phyloP scores from a whole-genome alignment of 176 grass and related monocot species.

The Aegilops sharonensis region DNA sequence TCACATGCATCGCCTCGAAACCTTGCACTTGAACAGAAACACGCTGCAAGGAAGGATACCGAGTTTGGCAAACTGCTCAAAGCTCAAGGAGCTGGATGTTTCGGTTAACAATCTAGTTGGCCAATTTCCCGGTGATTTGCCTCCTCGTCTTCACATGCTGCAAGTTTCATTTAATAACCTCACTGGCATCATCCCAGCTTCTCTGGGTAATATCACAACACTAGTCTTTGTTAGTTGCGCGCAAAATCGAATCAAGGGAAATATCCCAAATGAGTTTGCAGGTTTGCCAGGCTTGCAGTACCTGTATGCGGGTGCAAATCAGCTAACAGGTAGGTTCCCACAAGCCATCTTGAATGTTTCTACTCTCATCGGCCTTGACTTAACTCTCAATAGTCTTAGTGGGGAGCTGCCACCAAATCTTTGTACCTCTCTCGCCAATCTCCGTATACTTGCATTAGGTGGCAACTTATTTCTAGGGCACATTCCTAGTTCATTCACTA shows the following conservation, averaged over 20 bases:
- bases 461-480: not conserved
- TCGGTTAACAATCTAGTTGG: not conserved
- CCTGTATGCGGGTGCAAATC: not conserved
- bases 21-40: not conserved
- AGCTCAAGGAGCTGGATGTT: not conserved
- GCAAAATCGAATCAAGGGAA: not conserved
- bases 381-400: not conserved
- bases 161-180: not conserved
- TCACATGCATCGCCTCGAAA: not conserved
- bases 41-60: not conserved
- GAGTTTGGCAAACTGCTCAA: not conserved
- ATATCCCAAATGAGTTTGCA: not conserved
- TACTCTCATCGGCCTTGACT: not conserved
- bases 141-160: not conserved
- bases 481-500: not conserved
- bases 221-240: fast-evolving
- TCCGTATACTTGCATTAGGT: not conserved
- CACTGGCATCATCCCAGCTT: not conserved
- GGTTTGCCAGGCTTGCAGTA: not conserved
- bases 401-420: not conserved
- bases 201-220: not conserved
- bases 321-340: not conserved
- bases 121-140: not conserved
- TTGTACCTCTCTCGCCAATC: not conserved
- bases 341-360: not conserved